These are phyloP conservation scores for Babjeviella inositovora DNA, from an alignment of 805 yeast species.

Conservation along the genomic window DNA sequence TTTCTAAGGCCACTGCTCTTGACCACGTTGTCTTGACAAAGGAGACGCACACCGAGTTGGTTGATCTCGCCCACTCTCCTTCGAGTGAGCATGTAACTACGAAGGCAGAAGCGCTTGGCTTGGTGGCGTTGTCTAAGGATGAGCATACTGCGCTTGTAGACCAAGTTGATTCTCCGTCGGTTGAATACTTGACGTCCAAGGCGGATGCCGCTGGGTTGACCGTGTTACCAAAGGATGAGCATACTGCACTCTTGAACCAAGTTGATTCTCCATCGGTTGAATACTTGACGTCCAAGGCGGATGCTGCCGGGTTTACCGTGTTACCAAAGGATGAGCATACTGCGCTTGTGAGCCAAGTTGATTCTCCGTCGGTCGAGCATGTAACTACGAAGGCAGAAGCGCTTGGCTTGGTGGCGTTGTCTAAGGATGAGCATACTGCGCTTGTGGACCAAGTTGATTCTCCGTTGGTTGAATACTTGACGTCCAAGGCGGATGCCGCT, in stretches of 20 bases:
- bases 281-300: constrained; percentile 6
- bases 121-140: constrained; percentile 3
- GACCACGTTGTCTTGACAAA: constrained; percentile 6
- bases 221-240: constrained; percentile 4
- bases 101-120: constrained; percentile 4
- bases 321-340: constrained; percentile 2
- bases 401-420: constrained; percentile 14
- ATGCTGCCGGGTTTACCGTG: constrained; percentile 3
- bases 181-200: constrained; percentile 8
- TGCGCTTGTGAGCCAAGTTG: too few species aligned
- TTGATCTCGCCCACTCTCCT: constrained; percentile 2
- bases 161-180: constrained; percentile 9
- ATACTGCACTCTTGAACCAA: too few species aligned
- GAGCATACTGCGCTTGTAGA: too few species aligned
- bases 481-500: constrained; percentile 1
- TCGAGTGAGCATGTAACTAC: too few species aligned
- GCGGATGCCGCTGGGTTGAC: constrained; percentile 7
- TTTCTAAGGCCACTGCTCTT: constrained; percentile 1
- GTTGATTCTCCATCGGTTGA: constrained; percentile 7
- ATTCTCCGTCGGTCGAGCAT: too few species aligned
- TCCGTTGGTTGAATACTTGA: background rate
- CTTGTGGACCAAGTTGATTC: background rate
- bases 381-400: constrained; percentile 11
- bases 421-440: constrained; percentile 12
- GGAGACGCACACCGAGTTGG: constrained; percentile 3